Conservation (phyloP, 768 basidiomycete genomes). For the Agrocybe chaxingu region DNA sequence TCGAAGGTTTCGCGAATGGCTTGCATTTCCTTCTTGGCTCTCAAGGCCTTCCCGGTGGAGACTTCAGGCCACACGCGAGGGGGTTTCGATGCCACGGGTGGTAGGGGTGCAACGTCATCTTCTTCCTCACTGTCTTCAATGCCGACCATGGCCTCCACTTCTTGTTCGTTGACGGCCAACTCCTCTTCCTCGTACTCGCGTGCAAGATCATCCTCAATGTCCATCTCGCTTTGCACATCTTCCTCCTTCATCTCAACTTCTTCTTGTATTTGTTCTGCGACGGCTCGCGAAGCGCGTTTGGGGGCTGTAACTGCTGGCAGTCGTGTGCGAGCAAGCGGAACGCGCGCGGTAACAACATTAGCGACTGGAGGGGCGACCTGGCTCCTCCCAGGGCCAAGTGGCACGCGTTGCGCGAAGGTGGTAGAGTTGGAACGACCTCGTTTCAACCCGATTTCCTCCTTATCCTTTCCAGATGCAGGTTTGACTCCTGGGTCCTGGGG, state of each 20-base stretch:
- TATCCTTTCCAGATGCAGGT: conserved; percentile 53
- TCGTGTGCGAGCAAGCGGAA: conserved; percentile 27
- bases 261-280: conserved; percentile 39
- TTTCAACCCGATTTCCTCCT: conserved; percentile 63
- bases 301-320: conserved; percentile 23
- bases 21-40: conserved; percentile 61
- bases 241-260: conserved; percentile 33
- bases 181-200: conserved; percentile 40
- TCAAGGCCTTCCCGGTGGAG: conserved; percentile 54
- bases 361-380: conserved; percentile 41
- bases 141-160: conserved; percentile 64
- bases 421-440: conserved; percentile 66
- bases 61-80: conserved; percentile 73
- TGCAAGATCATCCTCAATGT: conserved; percentile 46
- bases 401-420: conserved; percentile 65
- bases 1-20: conserved; percentile 65
- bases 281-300: conserved; percentile 39
- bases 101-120: conserved; percentile 22
- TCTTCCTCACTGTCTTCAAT: conserved; percentile 42
- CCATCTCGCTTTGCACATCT: conserved; percentile 53
- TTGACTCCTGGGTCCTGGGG: conserved; percentile 48
- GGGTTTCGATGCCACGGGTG: conserved; percentile 31
- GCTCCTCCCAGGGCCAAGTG: conserved; percentile 57
- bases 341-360: conserved; percentile 36
- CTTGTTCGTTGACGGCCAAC: conserved; percentile 45